Base-by-base conservation (phyloP, 2,329 filamentous ascomycete species). In the Arachnomyces sp. region DNA sequence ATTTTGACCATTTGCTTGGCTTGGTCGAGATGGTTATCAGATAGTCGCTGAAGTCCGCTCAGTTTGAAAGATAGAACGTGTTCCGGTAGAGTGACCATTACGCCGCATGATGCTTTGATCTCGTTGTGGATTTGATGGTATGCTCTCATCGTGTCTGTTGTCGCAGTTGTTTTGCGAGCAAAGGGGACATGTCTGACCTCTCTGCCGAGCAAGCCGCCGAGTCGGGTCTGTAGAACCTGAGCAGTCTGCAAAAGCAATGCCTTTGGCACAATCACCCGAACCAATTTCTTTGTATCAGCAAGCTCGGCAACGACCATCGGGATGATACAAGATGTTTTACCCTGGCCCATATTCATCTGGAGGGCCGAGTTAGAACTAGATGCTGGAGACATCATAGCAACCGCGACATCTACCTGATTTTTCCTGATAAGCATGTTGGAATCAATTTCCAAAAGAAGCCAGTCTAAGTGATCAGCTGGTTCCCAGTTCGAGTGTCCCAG, bases 251-350 rank as follows among this genome's bases (percentile, higher is more conserved):
- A 68, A 0, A 74, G 70, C 28, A 82, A 70, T 0, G 81, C 69
- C 44, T 79, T 82, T 0, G 72, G 69, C 0, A 82, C 76, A 1
- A 84, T 56, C 0, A 84, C 68, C 1, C 80, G 61, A 0, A 69
- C 66, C 0, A 84, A 59, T 3, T 57, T 65, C 0, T 56, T 50
- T 0, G 65, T 61, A 34, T 83, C 63, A 0, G 76, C 74, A 0
- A 82, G 54, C 0, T 64, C 57, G 0, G 71, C 61, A 0, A 76
- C 74, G 0, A 82, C 73, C 42, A 83, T 79, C 0, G 81, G 81
- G 0, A 82, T 71, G 34, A 88, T 85, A 1, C 84, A 75, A 0
- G 80, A 82, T 0, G 78, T 79, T 50, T 85, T 85, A 0, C 81
- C 81, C 60, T 79, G 70, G 0, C 79, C 79, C 79, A 83, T 83